Base-by-base conservation (phyloP, 257 asterid species). In the Fraxinus americana region DNA sequence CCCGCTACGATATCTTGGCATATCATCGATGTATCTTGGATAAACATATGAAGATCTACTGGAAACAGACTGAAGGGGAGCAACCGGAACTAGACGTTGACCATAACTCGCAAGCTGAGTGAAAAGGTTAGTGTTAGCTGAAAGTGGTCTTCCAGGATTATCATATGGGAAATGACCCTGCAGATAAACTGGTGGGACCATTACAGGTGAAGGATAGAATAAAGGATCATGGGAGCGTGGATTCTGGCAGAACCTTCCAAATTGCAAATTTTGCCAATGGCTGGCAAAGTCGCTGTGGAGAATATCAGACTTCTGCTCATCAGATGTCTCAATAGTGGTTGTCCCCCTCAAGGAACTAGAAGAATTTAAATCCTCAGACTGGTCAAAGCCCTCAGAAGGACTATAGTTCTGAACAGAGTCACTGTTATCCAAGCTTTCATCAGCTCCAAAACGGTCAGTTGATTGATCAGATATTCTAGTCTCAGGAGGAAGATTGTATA, bases 221-320 rank as follows among this genome's bases (percentile, higher is more conserved):
- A 86, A 48, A 61, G 95, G 96, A 71, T 90, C 96, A 59, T 73
- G 87, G 63, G 78, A 50, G 45, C 81, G 82, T 69, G 92, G 90
- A 83, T 88, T 88, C 85, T 93, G 99, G 88, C 99, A 96, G 78
- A 78, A 83, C 87, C 99, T 91, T 76, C 97, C 99, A 86, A 85
- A 87, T 77, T 92, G 98, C 82, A 96, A 86, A 76, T 94, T 93
- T 72, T 92, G 95, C 93, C 89, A 92, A 83, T 96, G 99, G 85
- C 97, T 92, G 70, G 91, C 89, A 80, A 96, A 92, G 80, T 96
- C 99, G 52, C 99, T 91, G 75, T 88, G 84, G 77, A 96, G 94
- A 72, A 93, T 96, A 87, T 96, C 98, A 11, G 97, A 39, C 69
- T 86, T 93, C 74, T 77, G 85, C 81, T 82, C 90, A 70, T 80